Base-by-base conservation (phyloP, 495 filamentous ascomycete species). In the Pyrenopolyporus hunteri region DNA sequence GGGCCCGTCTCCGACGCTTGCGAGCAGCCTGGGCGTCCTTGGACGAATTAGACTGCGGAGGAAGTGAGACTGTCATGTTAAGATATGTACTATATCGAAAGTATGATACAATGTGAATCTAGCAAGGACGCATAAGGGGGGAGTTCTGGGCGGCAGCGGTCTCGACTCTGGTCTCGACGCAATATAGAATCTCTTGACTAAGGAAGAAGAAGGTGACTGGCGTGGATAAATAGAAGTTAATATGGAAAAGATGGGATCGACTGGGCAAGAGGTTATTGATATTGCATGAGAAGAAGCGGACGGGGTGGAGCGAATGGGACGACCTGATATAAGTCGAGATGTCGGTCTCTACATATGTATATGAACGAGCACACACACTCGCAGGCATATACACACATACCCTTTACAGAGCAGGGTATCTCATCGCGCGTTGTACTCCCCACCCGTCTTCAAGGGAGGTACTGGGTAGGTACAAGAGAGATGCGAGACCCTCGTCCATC, bases 1-100 rank as follows among this genome's bases (percentile, higher is more conserved):
- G 89, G 2, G 93, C 91, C 78, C 93, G 83, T 79, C 92, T 87
- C 66, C 93, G 85, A 53, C 93, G 85, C 78, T 96, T 97, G 60
- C 90, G 83, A 19, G 76, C 74, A 39, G 78, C 76, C 57, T 79
- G 77, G 52, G 74, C 76, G 62, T 75, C 76, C 60, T 74, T 70
- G 11, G 68, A 59, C 59, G 65, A 60, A 56, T 70, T 69, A 49
- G 71, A 48, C 66, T 72, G 71, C 13, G 76, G 71, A 61, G 70
- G 72, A 64, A 72, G 69, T 43, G 78, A 77, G 63, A 73, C 76
- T 54, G 78, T 77, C 78, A 80, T 80, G 68, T 52, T 73, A 62
- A 56, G 51, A 23, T 67, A 69, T 62, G 53, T 56, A 65, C 37
- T 51, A 52, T 52, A 56, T 46, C 58, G 59, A 56, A 59, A 49